A percentile compares a stretch with the other conserved stretches of the same genome.
Conservation (phyloP, 345 rosid genomes). For the Brassica carinata region DNA sequence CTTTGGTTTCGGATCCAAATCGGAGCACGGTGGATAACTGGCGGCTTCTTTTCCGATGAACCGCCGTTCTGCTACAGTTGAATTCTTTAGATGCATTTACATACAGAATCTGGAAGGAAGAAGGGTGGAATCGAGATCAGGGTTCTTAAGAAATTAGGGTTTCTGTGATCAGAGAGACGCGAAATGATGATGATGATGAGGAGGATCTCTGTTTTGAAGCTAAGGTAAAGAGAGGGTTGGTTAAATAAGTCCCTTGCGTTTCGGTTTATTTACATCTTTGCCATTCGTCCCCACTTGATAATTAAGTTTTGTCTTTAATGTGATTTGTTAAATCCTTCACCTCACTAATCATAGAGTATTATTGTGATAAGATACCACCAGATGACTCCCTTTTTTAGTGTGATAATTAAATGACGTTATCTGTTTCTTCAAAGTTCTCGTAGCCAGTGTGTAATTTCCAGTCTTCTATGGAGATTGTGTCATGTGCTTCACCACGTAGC, state of each 20-base stretch:
- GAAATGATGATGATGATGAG: conserved; percentile 9
- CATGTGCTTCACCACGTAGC: no score
- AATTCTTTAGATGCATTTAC: conserved; percentile 53
- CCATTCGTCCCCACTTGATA: conserved; percentile 34
- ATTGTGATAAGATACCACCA: conserved; percentile 34
- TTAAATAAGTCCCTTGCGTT: not conserved
- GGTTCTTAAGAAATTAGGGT: conserved; percentile 31
- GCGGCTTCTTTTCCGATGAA: conserved; percentile 48
- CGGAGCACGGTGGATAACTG: conserved; percentile 31
- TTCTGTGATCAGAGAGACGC: conserved; percentile 10
- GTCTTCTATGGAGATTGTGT: not conserved
- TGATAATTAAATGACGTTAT: not conserved
- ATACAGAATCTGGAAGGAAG: conserved; percentile 36
- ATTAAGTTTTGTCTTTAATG: conserved; percentile 8
- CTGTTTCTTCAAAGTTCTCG: not conserved
- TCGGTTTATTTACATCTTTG: conserved; percentile 17
- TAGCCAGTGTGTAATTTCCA: not conserved
- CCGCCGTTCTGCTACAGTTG: conserved; percentile 41
- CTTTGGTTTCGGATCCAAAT: conserved; percentile 39
- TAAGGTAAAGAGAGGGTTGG: conserved; percentile 17
- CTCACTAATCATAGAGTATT: conserved; percentile 24
- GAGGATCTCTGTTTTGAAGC: conserved; percentile 42
- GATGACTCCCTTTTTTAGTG: conserved; percentile 11
- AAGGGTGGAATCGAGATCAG: conserved; percentile 4
- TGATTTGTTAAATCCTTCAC: conserved; percentile 25